These are phyloP conservation scores for Steccherinum ochraceum DNA, from an alignment of 768 basidiomycete genomes.

Conservation along the genomic window DNA sequence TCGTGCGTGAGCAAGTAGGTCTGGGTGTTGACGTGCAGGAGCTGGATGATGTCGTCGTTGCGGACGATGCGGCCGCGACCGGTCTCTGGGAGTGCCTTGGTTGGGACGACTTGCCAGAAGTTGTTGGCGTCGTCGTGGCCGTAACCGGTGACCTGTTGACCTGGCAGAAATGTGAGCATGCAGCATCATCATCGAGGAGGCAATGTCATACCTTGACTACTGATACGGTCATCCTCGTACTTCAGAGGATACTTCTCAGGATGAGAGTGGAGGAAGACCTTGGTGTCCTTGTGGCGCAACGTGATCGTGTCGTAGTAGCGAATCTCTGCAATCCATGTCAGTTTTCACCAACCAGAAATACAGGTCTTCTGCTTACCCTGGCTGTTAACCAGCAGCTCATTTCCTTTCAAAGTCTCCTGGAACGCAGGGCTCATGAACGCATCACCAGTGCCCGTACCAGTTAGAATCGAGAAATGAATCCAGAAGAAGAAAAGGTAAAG, in stretches of 20 bases:
- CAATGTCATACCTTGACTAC: constrained; percentile 70
- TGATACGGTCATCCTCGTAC: constrained; percentile 94
- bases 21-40: constrained; percentile 83
- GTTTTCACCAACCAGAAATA: not conserved
- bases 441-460: constrained; percentile 87
- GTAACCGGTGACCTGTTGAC: constrained; percentile 96
- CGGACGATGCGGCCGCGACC: constrained; percentile 91
- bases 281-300: constrained; percentile 87
- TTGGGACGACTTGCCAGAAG: constrained; percentile 91
- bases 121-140: constrained; percentile 94
- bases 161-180: constrained; percentile 29
- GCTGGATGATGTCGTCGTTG: constrained; percentile 82
- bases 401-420: constrained; percentile 91
- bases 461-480: constrained; percentile 86
- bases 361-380: too few relatives aligned
- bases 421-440: constrained; percentile 97
- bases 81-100: constrained; percentile 89
- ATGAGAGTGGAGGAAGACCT: constrained; percentile 92
- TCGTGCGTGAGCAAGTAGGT: constrained; percentile 88
- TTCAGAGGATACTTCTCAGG: constrained; percentile 84
- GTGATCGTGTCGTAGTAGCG: constrained; percentile 88
- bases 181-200: not conserved
- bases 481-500: constrained; percentile 96
- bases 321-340: constrained; percentile 54
- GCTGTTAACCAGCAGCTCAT: constrained; percentile 86